Evolutionary conservation across 345 rosid species (phyloP).

Genomic region (Gynandropsis gynandra): DNA sequence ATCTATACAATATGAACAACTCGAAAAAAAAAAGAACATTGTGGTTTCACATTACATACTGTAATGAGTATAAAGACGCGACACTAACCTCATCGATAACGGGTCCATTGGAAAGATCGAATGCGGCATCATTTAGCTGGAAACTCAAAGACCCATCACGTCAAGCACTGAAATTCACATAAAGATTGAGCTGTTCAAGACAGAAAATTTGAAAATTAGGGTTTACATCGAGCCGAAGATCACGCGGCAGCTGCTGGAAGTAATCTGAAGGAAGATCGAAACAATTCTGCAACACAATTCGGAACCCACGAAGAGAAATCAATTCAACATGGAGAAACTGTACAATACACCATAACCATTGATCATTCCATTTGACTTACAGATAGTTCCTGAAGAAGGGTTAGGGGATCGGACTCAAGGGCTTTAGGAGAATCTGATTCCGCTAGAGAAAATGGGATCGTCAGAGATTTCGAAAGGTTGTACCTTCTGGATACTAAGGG

Average conservation of each 20-base stretch:
- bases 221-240: conserved; percentile 82
- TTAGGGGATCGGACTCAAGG: conserved; percentile 31
- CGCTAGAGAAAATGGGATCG: conserved; percentile 45
- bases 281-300: conserved; percentile 47
- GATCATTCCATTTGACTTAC: conserved; percentile 30
- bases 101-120: conserved; percentile 86
- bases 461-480: conserved; percentile 29
- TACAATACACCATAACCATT: background rate
- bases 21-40: too few relatives aligned
- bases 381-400: conserved; percentile 56
- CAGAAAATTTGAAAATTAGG: background rate
- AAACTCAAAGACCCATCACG: background rate
- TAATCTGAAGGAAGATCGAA: conserved; percentile 82
- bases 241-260: conserved; percentile 56
- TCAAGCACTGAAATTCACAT: background rate
- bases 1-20: too few relatives aligned
- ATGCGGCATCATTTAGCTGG: conserved; percentile 92
- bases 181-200: background rate
- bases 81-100: conserved; percentile 64
- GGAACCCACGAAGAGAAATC: background rate
- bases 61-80: background rate
- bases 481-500: conserved; percentile 14
- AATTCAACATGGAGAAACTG: background rate
- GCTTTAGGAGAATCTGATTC: conserved; percentile 68
- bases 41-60: too few relatives aligned